Base-by-base conservation (phyloP, 1,139 yeast genomes). In the Spencermartinsiella ligniputridi region DNA sequence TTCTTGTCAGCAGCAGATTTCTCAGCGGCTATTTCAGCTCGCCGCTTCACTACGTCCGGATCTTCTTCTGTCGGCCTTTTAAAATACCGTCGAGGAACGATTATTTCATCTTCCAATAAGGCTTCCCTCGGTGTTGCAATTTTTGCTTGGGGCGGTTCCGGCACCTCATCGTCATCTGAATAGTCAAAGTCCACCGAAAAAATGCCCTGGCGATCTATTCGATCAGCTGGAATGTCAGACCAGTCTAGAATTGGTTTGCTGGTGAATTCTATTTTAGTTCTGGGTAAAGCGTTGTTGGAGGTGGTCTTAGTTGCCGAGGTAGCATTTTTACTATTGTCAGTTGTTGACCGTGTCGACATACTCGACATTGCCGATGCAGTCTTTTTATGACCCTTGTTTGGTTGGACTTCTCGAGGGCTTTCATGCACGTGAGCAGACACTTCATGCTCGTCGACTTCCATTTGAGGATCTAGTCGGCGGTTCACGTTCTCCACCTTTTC, bases 151-250 rank as follows among this genome's bases (percentile, higher is more conserved):
- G 18, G 19, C 17, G 25, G 29, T 12, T 9, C 18, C 13, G 25
- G 38, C 2, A 20, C 35, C 21, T 38, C 25, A 13, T 57, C 62
- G 16, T 56, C 61, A n/a, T 52, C 55, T 21, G 53, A 44, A 37
- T 51, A 56, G 19, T 57, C 61, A 38, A 58, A 53, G 25, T 52
- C 56, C 4, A 61, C 64, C 16, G 59, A 50, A 40, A 61, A 60
- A 37, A 53, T 61, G 1, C 65, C 65, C 0, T 60, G 61, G 19
- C 56, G 46, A 21, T 50, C 47, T n/a, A 43, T 44, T 27, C 63
- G 45, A 2, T 54, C 62, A n/a, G 47, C 47, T 1, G 63, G 51
- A 16, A 61, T 41, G 25, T 58, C 61, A 17, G 52, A 41, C 19
- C 60, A 30, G 20, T 58, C 58, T 18, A 60, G 37, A 8, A 58